Base-by-base conservation (phyloP, 306 rosid genomes). In the Arachis hypogaea region DNA sequence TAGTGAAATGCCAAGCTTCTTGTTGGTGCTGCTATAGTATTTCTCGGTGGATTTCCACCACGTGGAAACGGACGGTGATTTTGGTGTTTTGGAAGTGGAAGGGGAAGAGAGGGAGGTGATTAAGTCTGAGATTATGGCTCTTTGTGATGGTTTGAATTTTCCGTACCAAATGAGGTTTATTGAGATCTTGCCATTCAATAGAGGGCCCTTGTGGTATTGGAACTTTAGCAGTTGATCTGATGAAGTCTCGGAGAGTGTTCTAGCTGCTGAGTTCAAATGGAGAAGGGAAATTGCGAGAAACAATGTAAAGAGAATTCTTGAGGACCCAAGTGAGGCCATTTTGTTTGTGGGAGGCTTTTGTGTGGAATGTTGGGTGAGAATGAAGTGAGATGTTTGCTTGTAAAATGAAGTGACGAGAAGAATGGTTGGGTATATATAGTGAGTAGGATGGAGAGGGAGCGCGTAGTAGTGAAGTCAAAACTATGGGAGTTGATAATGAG, bases 31-130 rank as follows among this genome's bases (percentile, higher is more conserved):
- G 50, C 42, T 65, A 79, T 82, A 79, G 83, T 64, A 86, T 29
- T 82, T 87, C 6, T 89, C 88, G 1, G 74, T 85, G 77, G 77
- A 10, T 71, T 81, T 84, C 81, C 82, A 84, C 88, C 96, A 87
- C 7, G 76, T 51, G 66, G 81, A 79, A 7, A 85, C 89, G 0
- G 96, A 85, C 9, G 96, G 87, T 44, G 44, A 29, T 4, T 54
- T 11, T 2, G 61, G 6, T 7, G 12, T 5, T 16, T 59, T 74
- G 51, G 78, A 51, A 40, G 81, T 62, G 9, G 85, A 68, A 22
- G 74, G 74, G 11, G 85, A 68, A 22, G 74, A 77, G 12, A 81
- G 81, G 30, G 88, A 84, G 51, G 83, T 64, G 33, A 81, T 49
- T 69, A 84, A 84, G 46, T 87, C 88, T 0, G 89, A 77, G 14